Evolutionary conservation across 306 rosid species (phyloP).

Genomic region (Mimosa bimucronata): DNA sequence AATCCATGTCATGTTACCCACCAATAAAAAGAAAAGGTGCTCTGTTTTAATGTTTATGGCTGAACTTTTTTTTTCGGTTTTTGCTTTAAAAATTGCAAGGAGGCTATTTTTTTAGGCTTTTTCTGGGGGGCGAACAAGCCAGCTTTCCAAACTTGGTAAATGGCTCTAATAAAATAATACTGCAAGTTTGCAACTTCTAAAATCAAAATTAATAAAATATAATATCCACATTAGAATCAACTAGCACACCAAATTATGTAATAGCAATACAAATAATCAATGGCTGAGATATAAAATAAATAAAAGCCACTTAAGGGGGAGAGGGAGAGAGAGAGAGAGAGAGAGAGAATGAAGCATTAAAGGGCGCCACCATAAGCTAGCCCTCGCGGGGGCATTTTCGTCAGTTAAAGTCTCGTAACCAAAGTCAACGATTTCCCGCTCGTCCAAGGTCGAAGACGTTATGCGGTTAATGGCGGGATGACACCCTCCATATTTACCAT

Average conservation of each 20-base stretch:
- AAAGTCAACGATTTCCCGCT: constrained; percentile 15
- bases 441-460: neutral
- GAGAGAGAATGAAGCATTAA: neutral
- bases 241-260: neutral
- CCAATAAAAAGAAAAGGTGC: neutral
- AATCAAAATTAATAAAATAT: neutral
- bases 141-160: neutral
- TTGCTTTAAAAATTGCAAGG: neutral
- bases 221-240: neutral
- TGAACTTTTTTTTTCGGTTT: neutral
- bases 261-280: too few relatives aligned
- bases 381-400: neutral
- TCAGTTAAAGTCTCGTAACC: neutral
- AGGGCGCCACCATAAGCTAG: neutral
- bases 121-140: neutral
- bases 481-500: neutral
- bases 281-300: too few relatives aligned
- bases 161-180: neutral
- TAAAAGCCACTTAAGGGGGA: too few relatives aligned
- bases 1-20: neutral
- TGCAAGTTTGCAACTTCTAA: constrained; percentile 1
- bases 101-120: neutral
- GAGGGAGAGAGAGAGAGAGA: too few relatives aligned
- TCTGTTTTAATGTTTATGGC: neutral
- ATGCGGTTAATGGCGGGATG: neutral